phyloP scores from a whole-genome alignment of 148 eudicot genomes.

The Persicaria tinctoria region DNA sequence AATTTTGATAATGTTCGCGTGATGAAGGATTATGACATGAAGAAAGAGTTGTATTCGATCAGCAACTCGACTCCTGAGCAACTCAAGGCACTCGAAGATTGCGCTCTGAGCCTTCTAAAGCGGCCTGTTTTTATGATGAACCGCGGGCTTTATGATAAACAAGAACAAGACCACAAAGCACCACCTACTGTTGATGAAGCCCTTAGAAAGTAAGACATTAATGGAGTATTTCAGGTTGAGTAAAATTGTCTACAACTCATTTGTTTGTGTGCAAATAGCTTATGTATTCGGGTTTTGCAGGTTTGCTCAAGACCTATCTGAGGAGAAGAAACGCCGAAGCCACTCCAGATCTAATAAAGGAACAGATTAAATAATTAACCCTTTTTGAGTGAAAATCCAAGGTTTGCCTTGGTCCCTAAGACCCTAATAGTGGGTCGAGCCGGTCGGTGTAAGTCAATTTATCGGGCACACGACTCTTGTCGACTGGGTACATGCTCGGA shows the following conservation, averaged over 20 bases:
- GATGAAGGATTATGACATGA: conserved; percentile 10
- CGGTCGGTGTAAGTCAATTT: no score
- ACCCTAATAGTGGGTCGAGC: no score
- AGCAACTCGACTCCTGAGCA: neutral
- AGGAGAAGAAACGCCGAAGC: conserved; percentile 1
- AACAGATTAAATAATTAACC: no score
- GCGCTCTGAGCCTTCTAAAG: neutral
- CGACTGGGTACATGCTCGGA: no score
- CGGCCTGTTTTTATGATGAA: neutral
- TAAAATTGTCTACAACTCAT: neutral
- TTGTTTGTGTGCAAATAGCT: neutral
- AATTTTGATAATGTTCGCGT: neutral
- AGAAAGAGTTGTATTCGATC: conserved; percentile 4
- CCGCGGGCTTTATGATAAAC: neutral
- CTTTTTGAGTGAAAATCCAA: no score
- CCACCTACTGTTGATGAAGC: neutral
- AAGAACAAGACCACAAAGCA: neutral
- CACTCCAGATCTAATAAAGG: neutral
- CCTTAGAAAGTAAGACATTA: neutral
- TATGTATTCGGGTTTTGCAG: neutral
- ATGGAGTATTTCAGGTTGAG: neutral
- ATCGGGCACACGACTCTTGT: no score
- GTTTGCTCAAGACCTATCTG: conserved; percentile 6
- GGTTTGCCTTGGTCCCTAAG: no score
- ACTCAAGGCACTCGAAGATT: conserved; percentile 7